Conservation (phyloP, 176 grass and related monocot genomes). For the Alopecurus myosuroides region DNA sequence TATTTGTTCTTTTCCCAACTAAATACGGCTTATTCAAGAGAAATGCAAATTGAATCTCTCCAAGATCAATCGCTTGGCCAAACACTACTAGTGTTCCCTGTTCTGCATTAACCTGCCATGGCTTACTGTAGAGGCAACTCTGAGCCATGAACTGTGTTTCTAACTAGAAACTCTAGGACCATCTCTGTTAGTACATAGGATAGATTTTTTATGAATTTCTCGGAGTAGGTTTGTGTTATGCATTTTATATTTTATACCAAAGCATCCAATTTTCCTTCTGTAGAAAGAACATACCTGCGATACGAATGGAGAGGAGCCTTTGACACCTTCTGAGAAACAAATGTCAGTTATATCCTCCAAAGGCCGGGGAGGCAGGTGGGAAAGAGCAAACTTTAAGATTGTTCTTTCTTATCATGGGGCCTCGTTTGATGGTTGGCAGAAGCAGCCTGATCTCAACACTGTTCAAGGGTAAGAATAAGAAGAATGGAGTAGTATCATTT, state of each 20-base stretch:
- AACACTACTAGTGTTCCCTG: not conserved
- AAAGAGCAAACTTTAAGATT: conserved; percentile 79
- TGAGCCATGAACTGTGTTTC: not conserved
- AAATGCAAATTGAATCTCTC: not conserved
- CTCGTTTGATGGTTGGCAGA: conserved; percentile 93
- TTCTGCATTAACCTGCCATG: not conserved
- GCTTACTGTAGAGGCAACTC: not conserved
- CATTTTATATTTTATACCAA: not conserved
- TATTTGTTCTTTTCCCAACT: not conserved
- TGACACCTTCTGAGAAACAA: conserved; percentile 12
- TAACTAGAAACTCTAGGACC: not conserved
- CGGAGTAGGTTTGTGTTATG: too few species aligned
- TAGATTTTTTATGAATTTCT: not conserved
- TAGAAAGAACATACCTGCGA: conserved; percentile 21
- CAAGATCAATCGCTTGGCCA: not conserved
- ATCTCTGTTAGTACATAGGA: not conserved
- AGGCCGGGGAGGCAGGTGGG: conserved; percentile 70
- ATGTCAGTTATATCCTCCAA: conserved; percentile 27
- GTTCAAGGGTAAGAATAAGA: conserved; percentile 81
- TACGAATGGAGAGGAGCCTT: conserved; percentile 23
- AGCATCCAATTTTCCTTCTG: not conserved
- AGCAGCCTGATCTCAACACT: conserved; percentile 78
- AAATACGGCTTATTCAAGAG: not conserved
- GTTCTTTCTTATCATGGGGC: conserved; percentile 77
- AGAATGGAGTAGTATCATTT: not conserved